Base-by-base conservation (phyloP, 2,329 filamentous ascomycete genomes). In the Pseudogymnoascus sp. region DNA sequence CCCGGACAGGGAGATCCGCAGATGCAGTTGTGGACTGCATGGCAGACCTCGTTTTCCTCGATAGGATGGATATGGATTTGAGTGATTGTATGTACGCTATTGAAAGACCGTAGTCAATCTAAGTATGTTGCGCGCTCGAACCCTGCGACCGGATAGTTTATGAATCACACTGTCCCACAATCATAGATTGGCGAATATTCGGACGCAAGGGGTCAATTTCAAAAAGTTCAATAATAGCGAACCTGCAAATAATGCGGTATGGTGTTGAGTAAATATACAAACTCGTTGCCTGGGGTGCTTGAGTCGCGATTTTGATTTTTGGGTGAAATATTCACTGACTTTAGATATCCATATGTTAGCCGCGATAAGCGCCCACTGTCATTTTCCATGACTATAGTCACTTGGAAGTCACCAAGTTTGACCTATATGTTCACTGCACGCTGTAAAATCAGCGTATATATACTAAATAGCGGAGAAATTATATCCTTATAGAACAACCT, bases 251-350 rank as follows among this genome's bases (percentile, higher is more conserved):
- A 21, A 56, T 56, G 29, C 50, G n/a, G 50, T 56, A 33, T 56
- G n/a, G 29, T 56, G 50, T 56, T 56, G 50, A 56, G 50, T 56
- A 56, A 56, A 56, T 56, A 56, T 56, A 56, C 29, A 56, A 56
- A 56, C 50, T 56, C 50, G 50, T 35, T 19, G 50, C 29, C n/a
- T 2, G 29, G 29, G 29, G 29, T 56, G 50, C 31, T 33, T 56
- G 50, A 33, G 50, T 56, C 17, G 29, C 29, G 29, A 10, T 56
- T 56, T 56, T 33, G 29, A 15, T 21, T 56, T 56, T 56, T 56
- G 50, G 50, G 29, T 33, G 50, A 56, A 56, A 56, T 56, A 35
- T 56, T 56, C 23, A 6, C 5, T 56, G 50, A 21, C 50, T 56
- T 35, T 1, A 56, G 50, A 56, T 56, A 56, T 33, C 46, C 33